Evolutionary conservation across 192 early-diverging fungal genomes (phyloP).

Genomic region (Entomortierella beljakovae): DNA sequence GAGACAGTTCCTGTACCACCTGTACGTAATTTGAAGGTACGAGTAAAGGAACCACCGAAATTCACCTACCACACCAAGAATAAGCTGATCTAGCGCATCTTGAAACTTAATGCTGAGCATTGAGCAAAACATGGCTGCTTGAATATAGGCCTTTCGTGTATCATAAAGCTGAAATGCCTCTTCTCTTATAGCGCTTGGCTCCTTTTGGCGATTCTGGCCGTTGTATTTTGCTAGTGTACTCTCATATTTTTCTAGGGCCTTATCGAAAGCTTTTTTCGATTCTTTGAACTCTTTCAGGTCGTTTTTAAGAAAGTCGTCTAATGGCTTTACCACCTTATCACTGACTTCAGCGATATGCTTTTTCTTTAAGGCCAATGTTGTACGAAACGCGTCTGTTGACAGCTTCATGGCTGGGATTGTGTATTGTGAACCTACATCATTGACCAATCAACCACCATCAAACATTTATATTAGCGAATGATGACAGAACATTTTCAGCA

Average conservation of each 20-base stretch:
- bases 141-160: slow-evolving; percentile 71
- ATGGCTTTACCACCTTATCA: slow-evolving; percentile 68
- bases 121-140: slow-evolving; percentile 64
- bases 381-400: slow-evolving; percentile 58
- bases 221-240: slow-evolving; percentile 69
- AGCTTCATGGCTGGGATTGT: slow-evolving; percentile 58
- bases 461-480: neutral
- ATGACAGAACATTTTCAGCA: neutral
- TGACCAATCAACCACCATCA: neutral
- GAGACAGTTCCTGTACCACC: neutral
- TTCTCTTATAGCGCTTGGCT: slow-evolving; percentile 73
- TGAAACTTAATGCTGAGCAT: slow-evolving; percentile 68
- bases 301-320: slow-evolving; percentile 66
- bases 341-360: slow-evolving; percentile 69
- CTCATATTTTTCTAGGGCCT: slow-evolving; percentile 69
- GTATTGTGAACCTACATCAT: slow-evolving; percentile 40
- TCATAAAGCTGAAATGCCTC: slow-evolving; percentile 79
- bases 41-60: neutral
- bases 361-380: slow-evolving; percentile 57
- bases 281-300: slow-evolving; percentile 77
- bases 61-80: slow-evolving; percentile 62
- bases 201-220: slow-evolving; percentile 69
- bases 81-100: slow-evolving; percentile 60
- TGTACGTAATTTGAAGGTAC: neutral
- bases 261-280: slow-evolving; percentile 54